phyloP scores from a whole-genome alignment of 805 yeast genomes.

The Candida palmyrensis region DNA sequence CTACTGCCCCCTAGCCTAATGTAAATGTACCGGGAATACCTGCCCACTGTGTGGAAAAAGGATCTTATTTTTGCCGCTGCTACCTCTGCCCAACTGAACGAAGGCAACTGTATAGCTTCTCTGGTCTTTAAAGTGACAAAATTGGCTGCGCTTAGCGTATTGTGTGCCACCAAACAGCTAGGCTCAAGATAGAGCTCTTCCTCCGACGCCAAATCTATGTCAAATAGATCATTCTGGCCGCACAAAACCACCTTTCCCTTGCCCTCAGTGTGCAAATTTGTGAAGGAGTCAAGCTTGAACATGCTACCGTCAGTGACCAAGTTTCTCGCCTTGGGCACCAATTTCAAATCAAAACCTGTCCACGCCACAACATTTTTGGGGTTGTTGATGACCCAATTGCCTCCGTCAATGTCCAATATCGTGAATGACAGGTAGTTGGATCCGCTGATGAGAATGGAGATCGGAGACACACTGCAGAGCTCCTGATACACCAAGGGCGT shows the following conservation, averaged over 20 bases:
- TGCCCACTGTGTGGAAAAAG: not conserved
- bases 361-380: slow-evolving; percentile 40
- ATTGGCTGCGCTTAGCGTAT: not conserved
- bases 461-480: slow-evolving; percentile 9
- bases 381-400: slow-evolving; percentile 38
- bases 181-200: slow-evolving; percentile 39
- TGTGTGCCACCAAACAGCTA: slow-evolving; percentile 32
- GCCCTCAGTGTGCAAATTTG: slow-evolving; percentile 26
- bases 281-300: slow-evolving; percentile 14
- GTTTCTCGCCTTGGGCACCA: slow-evolving; percentile 14
- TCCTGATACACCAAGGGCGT: slow-evolving; percentile 4
- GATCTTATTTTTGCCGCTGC: not conserved
- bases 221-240: slow-evolving; percentile 35
- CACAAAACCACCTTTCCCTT: slow-evolving; percentile 36
- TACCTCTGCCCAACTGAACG: not conserved
- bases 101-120: slow-evolving; percentile 2
- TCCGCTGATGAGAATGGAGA: slow-evolving; percentile 25
- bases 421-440: slow-evolving; percentile 30
- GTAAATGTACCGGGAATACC: not conserved
- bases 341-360: slow-evolving; percentile 36
- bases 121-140: not conserved
- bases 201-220: slow-evolving; percentile 24
- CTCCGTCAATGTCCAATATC: slow-evolving; percentile 30
- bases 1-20: not conserved
- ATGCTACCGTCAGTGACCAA: not conserved